Conservation (phyloP, 352 stramenopile genomes). For the Globisporangium canariense region DNA sequence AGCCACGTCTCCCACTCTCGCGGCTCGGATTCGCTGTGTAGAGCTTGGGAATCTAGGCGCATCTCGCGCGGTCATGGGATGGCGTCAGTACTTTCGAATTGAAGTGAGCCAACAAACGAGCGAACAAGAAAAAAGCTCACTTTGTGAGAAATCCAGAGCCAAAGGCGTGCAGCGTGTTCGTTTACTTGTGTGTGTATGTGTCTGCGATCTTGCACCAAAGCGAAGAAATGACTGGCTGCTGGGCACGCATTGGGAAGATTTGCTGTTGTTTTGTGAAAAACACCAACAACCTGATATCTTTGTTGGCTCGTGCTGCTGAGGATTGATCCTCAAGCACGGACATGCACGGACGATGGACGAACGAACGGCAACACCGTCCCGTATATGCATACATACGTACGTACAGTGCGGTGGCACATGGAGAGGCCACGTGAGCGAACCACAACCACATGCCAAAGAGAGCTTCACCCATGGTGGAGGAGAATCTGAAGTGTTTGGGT, state of each 20-base stretch:
- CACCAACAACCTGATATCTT: no score
- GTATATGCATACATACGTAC: neutral
- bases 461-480: neutral
- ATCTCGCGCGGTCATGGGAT: neutral
- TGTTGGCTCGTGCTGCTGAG: no score
- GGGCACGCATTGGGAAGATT: neutral
- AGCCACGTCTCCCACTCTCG: no score
- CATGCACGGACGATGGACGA: neutral
- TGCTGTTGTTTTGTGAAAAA: no score
- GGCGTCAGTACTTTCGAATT: neutral
- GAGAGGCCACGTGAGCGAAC: neutral
- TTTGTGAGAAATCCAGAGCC: no score
- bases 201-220: no score
- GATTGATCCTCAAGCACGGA: neutral
- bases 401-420: neutral
- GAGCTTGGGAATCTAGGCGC: neutral
- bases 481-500: neutral
- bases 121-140: no score
- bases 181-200: no score
- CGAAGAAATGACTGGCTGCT: neutral
- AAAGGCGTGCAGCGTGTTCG: no score
- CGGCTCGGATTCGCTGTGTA: neutral
- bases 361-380: neutral
- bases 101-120: neutral
- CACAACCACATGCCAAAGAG: neutral